Evolutionary conservation across 768 basidiomycete species (phyloP).

Genomic region (Tylopilus vinaceipallidus): DNA sequence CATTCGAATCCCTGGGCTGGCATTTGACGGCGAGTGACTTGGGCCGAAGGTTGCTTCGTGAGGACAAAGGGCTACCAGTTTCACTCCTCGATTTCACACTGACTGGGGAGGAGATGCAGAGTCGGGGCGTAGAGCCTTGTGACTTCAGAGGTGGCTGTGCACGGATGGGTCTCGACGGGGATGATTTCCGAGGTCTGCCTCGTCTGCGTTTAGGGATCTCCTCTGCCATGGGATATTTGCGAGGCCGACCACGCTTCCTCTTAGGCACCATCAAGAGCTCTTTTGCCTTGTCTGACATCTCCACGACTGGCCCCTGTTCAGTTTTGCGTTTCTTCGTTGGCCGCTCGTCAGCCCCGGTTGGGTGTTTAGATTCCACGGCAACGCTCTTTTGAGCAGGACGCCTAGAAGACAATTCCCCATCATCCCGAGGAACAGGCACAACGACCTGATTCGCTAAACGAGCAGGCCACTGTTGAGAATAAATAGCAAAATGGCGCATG

Average conservation of each 20-base stretch:
- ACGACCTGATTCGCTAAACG: constrained; percentile 52
- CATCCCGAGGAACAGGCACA: constrained; percentile 46
- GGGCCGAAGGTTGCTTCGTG: constrained; percentile 31
- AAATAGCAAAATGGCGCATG: constrained; percentile 78
- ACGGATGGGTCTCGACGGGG: constrained; percentile 12
- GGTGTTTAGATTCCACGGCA: constrained; percentile 55
- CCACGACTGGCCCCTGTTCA: constrained; percentile 31
- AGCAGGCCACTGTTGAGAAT: constrained; percentile 67
- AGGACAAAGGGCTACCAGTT: constrained; percentile 24
- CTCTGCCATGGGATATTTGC: constrained; percentile 33
- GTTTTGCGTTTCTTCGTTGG: constrained; percentile 51
- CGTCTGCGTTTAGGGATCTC: constrained; percentile 34
- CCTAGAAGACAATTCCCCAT: constrained; percentile 36
- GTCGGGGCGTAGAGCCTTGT: constrained; percentile 9
- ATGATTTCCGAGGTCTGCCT: constrained; percentile 34
- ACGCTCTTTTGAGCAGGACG: constrained; percentile 52
- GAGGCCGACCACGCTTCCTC: constrained; percentile 35
- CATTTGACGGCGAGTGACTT: constrained; percentile 44
- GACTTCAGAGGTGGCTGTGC: constrained; percentile 13
- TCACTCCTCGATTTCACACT: constrained; percentile 23
- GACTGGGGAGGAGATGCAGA: constrained; percentile 16
- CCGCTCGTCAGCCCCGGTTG: constrained; percentile 41
- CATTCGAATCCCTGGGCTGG: constrained; percentile 64
- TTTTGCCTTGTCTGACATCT: constrained; percentile 35
- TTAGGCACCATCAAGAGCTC: constrained; percentile 32